These are phyloP conservation scores for Xylariaceae sp. DNA, from an alignment of 2,329 filamentous ascomycete species.

Conservation along the genomic window DNA sequence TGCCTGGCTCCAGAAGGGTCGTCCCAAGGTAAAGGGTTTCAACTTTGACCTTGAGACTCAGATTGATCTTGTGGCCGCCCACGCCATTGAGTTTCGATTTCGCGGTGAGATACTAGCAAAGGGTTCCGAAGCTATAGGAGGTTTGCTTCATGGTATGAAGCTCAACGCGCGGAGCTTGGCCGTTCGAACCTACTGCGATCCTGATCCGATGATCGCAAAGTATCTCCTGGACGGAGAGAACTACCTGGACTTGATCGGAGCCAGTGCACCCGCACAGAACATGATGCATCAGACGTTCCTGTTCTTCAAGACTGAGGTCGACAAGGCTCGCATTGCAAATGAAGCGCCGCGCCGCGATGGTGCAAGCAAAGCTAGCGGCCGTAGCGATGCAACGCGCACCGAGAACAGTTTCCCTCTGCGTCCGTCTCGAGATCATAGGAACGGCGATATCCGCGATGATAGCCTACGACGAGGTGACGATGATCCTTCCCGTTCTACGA, in stretches of 20 bases:
- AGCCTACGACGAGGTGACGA: no score
- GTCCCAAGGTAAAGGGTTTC: conserved; percentile 53
- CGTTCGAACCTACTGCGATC: conserved; percentile 54
- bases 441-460: no score
- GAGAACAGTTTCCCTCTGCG: no score
- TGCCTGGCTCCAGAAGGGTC: conserved; percentile 49
- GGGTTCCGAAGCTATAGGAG: conserved; percentile 40
- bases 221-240: conserved; percentile 52
- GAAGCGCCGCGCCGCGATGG: conserved; percentile 3
- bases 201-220: conserved; percentile 55
- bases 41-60: conserved; percentile 59
- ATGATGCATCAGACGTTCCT: conserved; percentile 41
- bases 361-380: neutral
- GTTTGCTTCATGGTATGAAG: conserved; percentile 50
- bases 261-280: no score
- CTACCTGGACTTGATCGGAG: conserved; percentile 47
- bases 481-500: no score
- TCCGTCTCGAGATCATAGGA: no score
- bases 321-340: conserved; percentile 28
- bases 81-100: conserved; percentile 52
- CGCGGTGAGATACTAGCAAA: conserved; percentile 43
- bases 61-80: conserved; percentile 49
- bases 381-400: neutral
- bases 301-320: conserved; percentile 52
- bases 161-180: conserved; percentile 49